phyloP scores from a whole-genome alignment of 192 early-diverging fungal genomes.

The Chytriomyces sp. region DNA sequence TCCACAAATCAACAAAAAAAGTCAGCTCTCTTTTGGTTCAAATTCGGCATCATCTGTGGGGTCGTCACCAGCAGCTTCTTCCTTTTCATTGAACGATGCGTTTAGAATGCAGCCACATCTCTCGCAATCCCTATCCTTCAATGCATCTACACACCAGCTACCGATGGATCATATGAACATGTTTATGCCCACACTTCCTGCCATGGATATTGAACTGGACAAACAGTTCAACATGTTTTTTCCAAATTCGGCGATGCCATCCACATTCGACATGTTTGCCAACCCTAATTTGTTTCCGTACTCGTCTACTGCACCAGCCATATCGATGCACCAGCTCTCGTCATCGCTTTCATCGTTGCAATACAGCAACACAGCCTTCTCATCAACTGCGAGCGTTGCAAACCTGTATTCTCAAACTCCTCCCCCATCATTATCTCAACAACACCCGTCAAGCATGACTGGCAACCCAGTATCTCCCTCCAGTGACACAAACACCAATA shows the following conservation, averaged over 20 bases:
- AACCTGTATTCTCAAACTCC: conserved; percentile 20
- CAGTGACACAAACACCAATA: too few relatives aligned
- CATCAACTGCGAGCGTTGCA: not conserved
- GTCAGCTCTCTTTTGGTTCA: conserved; percentile 10
- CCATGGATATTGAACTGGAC: not conserved
- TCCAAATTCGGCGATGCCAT: not conserved
- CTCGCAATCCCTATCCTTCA: not conserved
- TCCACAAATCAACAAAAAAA: conserved; percentile 21
- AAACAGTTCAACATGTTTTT: not conserved
- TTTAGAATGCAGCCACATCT: not conserved
- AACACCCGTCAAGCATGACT: not conserved
- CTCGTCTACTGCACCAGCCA: not conserved
- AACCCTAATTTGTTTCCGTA: not conserved
- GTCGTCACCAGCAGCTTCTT: not conserved
- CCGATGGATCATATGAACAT: not conserved
- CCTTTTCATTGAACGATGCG: not conserved
- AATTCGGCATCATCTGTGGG: not conserved
- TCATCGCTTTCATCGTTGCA: not conserved
- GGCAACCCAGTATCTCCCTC: too few relatives aligned
- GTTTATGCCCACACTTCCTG: not conserved
- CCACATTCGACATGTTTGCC: not conserved
- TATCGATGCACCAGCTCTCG: not conserved
- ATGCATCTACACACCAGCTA: not conserved
- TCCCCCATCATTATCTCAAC: not conserved
- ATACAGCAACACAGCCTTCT: conserved; percentile 19